A percentile compares a stretch with the other conserved stretches of the same genome.
Evolutionary conservation across 2,329 filamentous ascomycete genomes (phyloP).

Genomic region (Aureobasidium uvarum): DNA sequence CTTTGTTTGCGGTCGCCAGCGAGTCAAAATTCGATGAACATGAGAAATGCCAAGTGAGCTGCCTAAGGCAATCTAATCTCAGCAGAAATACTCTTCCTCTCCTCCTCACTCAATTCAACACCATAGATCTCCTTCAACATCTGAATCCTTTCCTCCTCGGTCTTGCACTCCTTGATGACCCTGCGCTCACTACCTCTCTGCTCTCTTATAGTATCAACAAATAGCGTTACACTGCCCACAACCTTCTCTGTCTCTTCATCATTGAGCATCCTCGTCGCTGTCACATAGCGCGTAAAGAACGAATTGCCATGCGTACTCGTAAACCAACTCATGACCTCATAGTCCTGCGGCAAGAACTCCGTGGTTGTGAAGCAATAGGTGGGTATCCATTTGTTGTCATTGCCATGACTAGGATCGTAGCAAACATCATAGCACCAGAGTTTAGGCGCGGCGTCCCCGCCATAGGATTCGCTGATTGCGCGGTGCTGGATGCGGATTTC

Average conservation of each 20-base stretch:
- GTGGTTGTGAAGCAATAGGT: conserved; percentile 46
- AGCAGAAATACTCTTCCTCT: conserved; percentile 39
- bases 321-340: conserved; percentile 56
- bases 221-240: conserved; percentile 43
- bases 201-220: conserved; percentile 47
- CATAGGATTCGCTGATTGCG: neutral
- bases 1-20: no score
- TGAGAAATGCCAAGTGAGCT: no score
- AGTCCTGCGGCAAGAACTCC: conserved; percentile 60
- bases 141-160: conserved; percentile 44
- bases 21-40: no score
- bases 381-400: conserved; percentile 42
- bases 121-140: conserved; percentile 48
- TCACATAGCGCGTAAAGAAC: conserved; percentile 37
- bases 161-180: conserved; percentile 43
- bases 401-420: conserved; percentile 55
- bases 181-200: conserved; percentile 48
- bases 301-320: conserved; percentile 47
- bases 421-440: conserved; percentile 53
- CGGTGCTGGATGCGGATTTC: neutral
- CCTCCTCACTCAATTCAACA: conserved; percentile 43
- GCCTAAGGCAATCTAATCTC: neutral
- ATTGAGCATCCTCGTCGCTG: conserved; percentile 44
- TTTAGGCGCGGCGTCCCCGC: conserved; percentile 33
- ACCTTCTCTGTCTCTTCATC: conserved; percentile 35